Conservation (phyloP, 148 eudicot species). For the Dysphania ambrosioides region DNA sequence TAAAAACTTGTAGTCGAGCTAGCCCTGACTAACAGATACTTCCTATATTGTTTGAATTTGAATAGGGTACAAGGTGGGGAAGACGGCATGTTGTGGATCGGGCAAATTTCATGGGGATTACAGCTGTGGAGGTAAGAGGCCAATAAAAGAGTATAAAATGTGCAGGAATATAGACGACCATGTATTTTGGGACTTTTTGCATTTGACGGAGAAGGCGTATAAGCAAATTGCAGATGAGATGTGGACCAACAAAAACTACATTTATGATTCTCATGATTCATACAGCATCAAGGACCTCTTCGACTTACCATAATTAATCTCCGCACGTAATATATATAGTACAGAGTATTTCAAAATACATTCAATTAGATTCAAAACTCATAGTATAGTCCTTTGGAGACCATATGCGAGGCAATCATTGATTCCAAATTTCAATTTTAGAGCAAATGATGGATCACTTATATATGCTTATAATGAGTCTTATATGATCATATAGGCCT, state of each 20-base stretch:
- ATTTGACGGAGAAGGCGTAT: slow-evolving; percentile 35
- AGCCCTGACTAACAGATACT: too few species aligned
- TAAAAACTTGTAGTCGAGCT: too few species aligned
- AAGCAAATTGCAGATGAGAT: slow-evolving; percentile 34
- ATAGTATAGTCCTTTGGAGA: too few species aligned
- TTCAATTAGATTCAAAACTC: too few species aligned
- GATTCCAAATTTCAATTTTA: too few species aligned
- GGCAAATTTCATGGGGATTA: slow-evolving; percentile 41
- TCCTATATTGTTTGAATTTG: too few species aligned
- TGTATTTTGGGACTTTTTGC: slow-evolving; percentile 42
- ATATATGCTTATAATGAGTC: too few species aligned
- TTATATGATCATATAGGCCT: too few species aligned
- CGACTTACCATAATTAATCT: neutral
- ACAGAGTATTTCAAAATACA: too few species aligned
- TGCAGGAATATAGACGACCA: slow-evolving; percentile 30
- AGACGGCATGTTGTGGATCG: slow-evolving; percentile 57
- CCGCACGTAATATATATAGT: too few species aligned
- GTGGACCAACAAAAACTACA: slow-evolving; percentile 24
- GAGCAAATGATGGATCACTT: too few species aligned
- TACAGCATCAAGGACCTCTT: slow-evolving; percentile 30
- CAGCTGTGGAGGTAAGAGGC: slow-evolving; percentile 60
- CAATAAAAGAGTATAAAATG: slow-evolving; percentile 28
- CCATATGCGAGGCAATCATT: too few species aligned
- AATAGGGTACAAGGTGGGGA: slow-evolving; percentile 43
- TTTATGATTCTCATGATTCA: slow-evolving; percentile 6